Conservation (phyloP, 2,329 filamentous ascomycete genomes). For the Ilyonectria mors-panacis region DNA sequence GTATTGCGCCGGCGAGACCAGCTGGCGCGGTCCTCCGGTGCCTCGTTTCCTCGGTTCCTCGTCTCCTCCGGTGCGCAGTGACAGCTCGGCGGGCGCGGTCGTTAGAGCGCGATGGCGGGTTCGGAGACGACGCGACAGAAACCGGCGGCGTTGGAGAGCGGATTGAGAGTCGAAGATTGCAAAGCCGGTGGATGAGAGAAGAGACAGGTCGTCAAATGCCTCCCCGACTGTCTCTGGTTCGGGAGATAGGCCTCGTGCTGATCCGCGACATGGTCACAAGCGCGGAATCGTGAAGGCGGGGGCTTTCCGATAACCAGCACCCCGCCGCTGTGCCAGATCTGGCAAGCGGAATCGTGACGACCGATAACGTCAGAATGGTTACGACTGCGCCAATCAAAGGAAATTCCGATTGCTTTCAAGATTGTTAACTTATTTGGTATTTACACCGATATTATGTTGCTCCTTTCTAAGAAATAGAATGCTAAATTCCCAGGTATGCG, state of each 20-base stretch:
- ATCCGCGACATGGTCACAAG: constrained; percentile 16
- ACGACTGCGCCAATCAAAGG: not conserved
- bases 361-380: constrained; percentile 15
- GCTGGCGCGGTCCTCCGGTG: not conserved
- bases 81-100: not conserved
- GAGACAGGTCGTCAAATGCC: not conserved
- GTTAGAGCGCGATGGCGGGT: not conserved
- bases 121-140: not conserved
- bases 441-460: not conserved
- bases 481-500: not conserved
- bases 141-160: too few relatives aligned
- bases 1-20: constrained; percentile 13
- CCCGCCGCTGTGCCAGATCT: constrained; percentile 21
- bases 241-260: constrained; percentile 1
- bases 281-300: constrained; percentile 21
- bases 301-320: not conserved
- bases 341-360: constrained; percentile 12
- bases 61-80: not conserved
- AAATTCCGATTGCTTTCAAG: not conserved
- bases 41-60: not conserved
- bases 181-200: not conserved
- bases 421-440: not conserved
- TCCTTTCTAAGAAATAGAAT: not conserved
- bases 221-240: constrained; percentile 5
- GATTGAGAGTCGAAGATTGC: not conserved